These are phyloP conservation scores for Holtermannia corniformis DNA, from an alignment of 768 basidiomycete genomes.

Conservation along the genomic window DNA sequence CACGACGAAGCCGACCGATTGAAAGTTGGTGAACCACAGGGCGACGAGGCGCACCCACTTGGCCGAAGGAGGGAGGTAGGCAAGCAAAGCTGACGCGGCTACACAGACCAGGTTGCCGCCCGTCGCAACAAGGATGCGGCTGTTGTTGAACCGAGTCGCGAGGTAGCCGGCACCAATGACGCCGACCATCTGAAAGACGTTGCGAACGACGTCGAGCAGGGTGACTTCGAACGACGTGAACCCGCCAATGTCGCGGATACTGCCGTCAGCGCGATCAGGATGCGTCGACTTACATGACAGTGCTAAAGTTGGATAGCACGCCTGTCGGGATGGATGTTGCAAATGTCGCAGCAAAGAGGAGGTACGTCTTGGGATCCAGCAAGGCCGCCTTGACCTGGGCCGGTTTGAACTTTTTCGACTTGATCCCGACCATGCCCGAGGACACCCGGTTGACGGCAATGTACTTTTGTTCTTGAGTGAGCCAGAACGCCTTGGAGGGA, in stretches of 20 bases:
- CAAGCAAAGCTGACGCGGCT: slow-evolving; percentile 34
- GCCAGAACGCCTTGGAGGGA: slow-evolving; percentile 38
- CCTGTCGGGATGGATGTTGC: slow-evolving; percentile 42
- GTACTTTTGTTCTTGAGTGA: slow-evolving; percentile 37
- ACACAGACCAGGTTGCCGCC: slow-evolving; percentile 40
- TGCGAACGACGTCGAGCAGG: slow-evolving; percentile 23
- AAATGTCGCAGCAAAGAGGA: slow-evolving; percentile 37
- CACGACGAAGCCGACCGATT: slow-evolving; percentile 21
- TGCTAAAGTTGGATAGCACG: slow-evolving; percentile 28
- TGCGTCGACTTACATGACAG: slow-evolving; percentile 18
- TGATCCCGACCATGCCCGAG: slow-evolving; percentile 32
- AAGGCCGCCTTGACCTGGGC: slow-evolving; percentile 39
- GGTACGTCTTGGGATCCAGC: slow-evolving; percentile 42
- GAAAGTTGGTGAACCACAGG: slow-evolving; percentile 39
- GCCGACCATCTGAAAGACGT: slow-evolving; percentile 20
- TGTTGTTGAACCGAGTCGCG: slow-evolving; percentile 22
- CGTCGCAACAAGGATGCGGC: slow-evolving; percentile 7
- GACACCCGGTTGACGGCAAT: slow-evolving; percentile 44
- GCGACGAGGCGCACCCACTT: slow-evolving; percentile 39
- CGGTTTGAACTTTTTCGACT: slow-evolving; percentile 42
- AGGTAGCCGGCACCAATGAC: slow-evolving; percentile 22
- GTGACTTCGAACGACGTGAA: slow-evolving; percentile 27
- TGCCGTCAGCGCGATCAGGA: too few relatives aligned
- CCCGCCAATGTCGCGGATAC: slow-evolving; percentile 23
- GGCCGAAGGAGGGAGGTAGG: slow-evolving; percentile 32